Conservation (phyloP, 225 moss, liverwort and hornwort genomes). For the Anthoceros angustus region DNA sequence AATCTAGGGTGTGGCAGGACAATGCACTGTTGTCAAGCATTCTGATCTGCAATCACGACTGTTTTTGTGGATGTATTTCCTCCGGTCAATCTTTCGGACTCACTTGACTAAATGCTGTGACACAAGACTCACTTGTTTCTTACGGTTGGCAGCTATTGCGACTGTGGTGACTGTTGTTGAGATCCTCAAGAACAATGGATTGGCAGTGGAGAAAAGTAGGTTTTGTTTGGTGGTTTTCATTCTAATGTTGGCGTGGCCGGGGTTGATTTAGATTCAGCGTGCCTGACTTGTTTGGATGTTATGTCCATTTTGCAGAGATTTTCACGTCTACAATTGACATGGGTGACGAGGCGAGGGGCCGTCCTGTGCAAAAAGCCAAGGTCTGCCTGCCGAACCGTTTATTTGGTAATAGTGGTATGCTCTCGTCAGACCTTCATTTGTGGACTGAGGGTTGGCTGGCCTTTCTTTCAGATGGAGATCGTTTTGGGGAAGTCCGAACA, state of each 20-base stretch:
- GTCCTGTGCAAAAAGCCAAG: conserved; percentile 98
- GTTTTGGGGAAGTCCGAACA: conserved; percentile 4
- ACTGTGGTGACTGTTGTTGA: conserved; percentile 92
- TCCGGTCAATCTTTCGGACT: background rate
- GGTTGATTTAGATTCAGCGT: background rate
- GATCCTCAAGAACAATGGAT: conserved; percentile 95
- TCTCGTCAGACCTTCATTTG: background rate
- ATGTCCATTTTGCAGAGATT: conserved; percentile 33
- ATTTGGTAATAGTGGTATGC: background rate
- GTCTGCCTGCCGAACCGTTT: conserved; percentile 12
- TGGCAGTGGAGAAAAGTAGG: conserved; percentile 88
- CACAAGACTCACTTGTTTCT: background rate
- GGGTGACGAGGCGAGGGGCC: conserved; percentile 94
- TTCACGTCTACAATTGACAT: conserved; percentile 94
- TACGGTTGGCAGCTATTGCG: conserved; percentile 54
- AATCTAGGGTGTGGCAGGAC: background rate
- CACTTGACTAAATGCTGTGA: too few relatives aligned
- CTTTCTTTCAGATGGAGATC: background rate
- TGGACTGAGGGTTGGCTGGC: background rate
- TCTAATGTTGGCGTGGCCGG: background rate
- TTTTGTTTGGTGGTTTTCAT: conserved; percentile 4
- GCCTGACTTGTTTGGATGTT: background rate
- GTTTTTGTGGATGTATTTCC: background rate
- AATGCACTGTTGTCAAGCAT: too few relatives aligned
- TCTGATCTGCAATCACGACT: too few relatives aligned